These are phyloP conservation scores for Fonsecaea nubica DNA, from an alignment of 2,329 filamentous ascomycete genomes.

Conservation along the genomic window DNA sequence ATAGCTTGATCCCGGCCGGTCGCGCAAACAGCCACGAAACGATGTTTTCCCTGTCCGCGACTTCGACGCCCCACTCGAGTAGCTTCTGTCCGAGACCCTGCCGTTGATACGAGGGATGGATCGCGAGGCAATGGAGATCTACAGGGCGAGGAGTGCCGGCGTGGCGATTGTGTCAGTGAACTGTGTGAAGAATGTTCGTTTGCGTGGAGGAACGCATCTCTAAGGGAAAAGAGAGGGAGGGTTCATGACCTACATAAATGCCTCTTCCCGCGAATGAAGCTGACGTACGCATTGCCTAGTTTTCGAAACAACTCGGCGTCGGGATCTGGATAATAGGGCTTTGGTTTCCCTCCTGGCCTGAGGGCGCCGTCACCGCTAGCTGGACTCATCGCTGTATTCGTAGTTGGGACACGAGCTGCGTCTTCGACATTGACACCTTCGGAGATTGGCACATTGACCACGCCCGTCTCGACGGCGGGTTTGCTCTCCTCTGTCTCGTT, in stretches of 20 bases:
- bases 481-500: background rate
- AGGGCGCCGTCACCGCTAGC: background rate
- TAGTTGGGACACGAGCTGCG: background rate
- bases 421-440: constrained; percentile 11
- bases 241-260: constrained; percentile 33
- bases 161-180: background rate
- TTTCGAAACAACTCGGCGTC: constrained; percentile 24
- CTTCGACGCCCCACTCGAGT: constrained; percentile 33
- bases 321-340: constrained; percentile 28
- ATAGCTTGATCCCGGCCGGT: constrained; percentile 34
- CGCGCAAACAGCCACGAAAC: constrained; percentile 33
- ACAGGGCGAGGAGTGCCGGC: background rate
- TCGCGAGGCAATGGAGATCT: constrained; percentile 34
- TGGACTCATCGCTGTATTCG: background rate
- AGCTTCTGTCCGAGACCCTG: constrained; percentile 35
- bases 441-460: constrained; percentile 11
- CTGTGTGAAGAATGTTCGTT: background rate
- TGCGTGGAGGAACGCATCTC: too few relatives aligned
- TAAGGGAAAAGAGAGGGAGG: background rate
- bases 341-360: constrained; percentile 5
- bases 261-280: constrained; percentile 33
- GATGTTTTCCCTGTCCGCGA: constrained; percentile 35
- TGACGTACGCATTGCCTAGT: constrained; percentile 29
- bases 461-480: constrained; percentile 5
- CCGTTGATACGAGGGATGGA: constrained; percentile 34